These are phyloP conservation scores for Apiospora sp. DNA, from an alignment of 2,329 filamentous ascomycete species.

Conservation along the genomic window DNA sequence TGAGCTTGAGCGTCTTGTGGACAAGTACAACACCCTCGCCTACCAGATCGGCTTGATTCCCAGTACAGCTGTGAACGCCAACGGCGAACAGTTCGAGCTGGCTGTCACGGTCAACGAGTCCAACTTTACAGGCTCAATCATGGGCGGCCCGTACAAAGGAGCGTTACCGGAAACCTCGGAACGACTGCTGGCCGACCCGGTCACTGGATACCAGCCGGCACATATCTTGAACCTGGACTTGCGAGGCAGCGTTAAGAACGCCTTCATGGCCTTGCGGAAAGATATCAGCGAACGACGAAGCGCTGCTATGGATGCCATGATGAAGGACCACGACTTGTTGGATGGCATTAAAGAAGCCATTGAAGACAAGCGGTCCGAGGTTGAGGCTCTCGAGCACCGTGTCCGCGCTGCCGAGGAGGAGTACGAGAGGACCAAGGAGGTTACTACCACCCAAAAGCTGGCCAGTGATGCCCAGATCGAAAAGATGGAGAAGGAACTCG, in stretches of 20 bases:
- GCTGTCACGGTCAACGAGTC: conserved; percentile 82
- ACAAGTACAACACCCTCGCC: conserved; percentile 91
- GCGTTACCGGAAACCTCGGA: conserved; percentile 63
- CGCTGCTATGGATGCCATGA: conserved; percentile 83
- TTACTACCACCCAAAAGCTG: conserved; percentile 85
- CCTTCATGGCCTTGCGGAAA: conserved; percentile 80
- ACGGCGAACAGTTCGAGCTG: conserved; percentile 85
- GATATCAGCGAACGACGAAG: conserved; percentile 91
- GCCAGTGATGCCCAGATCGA: conserved; percentile 93
- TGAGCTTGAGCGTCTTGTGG: conserved; percentile 88
- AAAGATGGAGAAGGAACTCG: conserved; percentile 98
- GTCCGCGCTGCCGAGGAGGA: conserved; percentile 90
- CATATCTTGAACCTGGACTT: conserved; percentile 91
- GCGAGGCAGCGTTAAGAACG: conserved; percentile 80
- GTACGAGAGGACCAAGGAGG: conserved; percentile 91
- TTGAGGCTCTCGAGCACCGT: conserved; percentile 89
- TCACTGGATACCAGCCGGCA: conserved; percentile 87
- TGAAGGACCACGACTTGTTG: conserved; percentile 92
- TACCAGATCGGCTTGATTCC: conserved; percentile 95
- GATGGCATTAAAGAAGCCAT: conserved; percentile 97
- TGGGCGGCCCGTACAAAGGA: conserved; percentile 53
- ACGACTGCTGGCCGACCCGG: conserved; percentile 80
- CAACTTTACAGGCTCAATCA: conserved; percentile 75
- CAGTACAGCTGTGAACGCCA: conserved; percentile 82
- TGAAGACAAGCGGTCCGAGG: conserved; percentile 92